Evolutionary conservation across 2,329 filamentous ascomycete genomes (phyloP), one percentile per base, ranked within the genome.

Genomic region (Alternaria sp.): DNA sequence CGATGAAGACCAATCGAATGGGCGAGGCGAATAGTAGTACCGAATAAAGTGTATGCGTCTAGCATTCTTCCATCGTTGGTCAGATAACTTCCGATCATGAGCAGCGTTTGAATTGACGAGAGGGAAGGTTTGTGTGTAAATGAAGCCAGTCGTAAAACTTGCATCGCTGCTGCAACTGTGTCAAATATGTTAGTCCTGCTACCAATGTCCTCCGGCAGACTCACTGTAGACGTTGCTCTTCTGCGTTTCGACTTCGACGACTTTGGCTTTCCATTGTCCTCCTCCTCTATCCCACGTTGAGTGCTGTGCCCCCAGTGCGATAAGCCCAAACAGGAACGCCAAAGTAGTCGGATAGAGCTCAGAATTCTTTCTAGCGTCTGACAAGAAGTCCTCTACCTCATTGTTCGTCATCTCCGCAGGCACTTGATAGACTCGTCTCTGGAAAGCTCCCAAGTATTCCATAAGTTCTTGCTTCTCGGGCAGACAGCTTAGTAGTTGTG

Each of bases 1-100:
- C 82, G 80, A 64, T 84, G 82, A 18, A 84, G 75, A 7, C 82
- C 82, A 47, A 84, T 81, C 1, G 81, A 81, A 46, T 84, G 82
- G 6, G 82, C 82, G 28, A 83, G 68, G 11, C 82, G 78, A 36
- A 84, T 81, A 1, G 82, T 84, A 4, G 79, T 80, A 11, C 82
- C 82, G 60, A 84, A 83, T 0, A 84, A 63, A 7, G 81, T 82
- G 79, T 81, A 84, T 5, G 82, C 82, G 69, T 84, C 82, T 4
- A 84, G 69, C 51, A 83, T 83, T 7, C 81, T 79, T 24, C 82
- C 82, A 56, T 77, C 82, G 62, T 84, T 83, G 8, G 81, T 83
- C 1, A 84, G 69, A 52, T 83, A 84, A 0, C 81, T 80, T 5
- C 81, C 81, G 18, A 84, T 79, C 79, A 84, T 81, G 28, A 83